Base-by-base conservation (phyloP, 495 filamentous ascomycete species). In the Annulohypoxylon bovei region DNA sequence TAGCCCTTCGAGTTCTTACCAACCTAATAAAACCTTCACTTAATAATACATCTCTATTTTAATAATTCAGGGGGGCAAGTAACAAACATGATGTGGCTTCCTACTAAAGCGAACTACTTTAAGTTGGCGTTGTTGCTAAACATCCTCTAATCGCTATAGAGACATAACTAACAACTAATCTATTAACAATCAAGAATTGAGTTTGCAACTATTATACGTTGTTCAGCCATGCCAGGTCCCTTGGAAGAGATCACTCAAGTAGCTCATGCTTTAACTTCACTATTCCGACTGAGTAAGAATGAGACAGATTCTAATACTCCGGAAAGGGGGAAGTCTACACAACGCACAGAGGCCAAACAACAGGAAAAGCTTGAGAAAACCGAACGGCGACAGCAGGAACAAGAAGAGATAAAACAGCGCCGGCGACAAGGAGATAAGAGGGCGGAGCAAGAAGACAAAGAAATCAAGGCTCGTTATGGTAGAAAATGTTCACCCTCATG, bases 381-480 rank as follows among this genome's bases (percentile, higher is more conserved):
- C 66, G 64, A 66, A 37, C 35, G 61, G 49, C 30, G 35, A 49
- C 47, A 83, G 75, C 54, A 86, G 68, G 73, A 78, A 32, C 80
- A 79, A 67, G 80, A 82, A 9, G 83, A 80, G 50, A 79, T 63
- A 79, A 81, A 59, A 79, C 81, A 67, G 71, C 78, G 69, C 72
- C 79, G 70, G 68, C 77, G 57, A 54, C 76, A 73, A 74, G 53
- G 67, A 46, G 75, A 76, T 62, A 63, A 72, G 22, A 28, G 71
- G 65, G 67, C 73, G 62, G 67, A 62, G 65, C 49, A 46, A 68
- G 44, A 80, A 85, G 65, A 76, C 76, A 33, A 70, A 79, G 83
- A 88, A 57, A 84, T 85, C 80, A 81, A 81, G 58, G 76, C 80
- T 33, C 82, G 82, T 16, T 86, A 88, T 68, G 86, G 85, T 16